A percentile compares a stretch with the other conserved stretches of the same genome.
These are phyloP conservation scores for Rhododendron griersonianum DNA, from an alignment of 148 eudicot genomes.

Conservation along the genomic window DNA sequence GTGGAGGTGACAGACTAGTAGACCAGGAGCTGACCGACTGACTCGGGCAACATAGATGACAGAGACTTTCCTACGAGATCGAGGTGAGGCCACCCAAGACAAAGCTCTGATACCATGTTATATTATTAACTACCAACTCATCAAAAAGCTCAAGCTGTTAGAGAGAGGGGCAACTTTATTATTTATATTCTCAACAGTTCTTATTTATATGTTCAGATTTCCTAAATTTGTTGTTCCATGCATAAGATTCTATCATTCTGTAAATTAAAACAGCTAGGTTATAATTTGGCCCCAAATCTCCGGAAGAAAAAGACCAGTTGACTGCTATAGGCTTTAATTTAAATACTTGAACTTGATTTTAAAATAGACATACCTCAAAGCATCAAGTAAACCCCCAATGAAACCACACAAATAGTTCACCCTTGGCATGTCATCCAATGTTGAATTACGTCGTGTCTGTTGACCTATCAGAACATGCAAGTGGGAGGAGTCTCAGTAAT, in stretches of 20 bases:
- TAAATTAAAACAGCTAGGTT: not conserved
- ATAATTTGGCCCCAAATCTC: not conserved
- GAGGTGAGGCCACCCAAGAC: no score
- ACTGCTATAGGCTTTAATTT: not conserved
- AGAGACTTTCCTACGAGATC: no score
- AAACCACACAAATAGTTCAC: constrained; percentile 5
- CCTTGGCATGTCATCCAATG: constrained; percentile 24
- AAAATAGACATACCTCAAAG: constrained; percentile 35
- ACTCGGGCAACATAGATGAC: no score
- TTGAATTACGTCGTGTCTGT: constrained; percentile 7
- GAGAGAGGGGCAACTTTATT: no score
- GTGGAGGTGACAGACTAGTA: no score
- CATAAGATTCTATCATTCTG: not conserved
- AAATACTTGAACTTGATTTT: not conserved
- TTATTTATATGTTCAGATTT: not conserved
- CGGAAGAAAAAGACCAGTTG: not conserved
- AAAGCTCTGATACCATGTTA: no score
- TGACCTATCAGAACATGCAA: constrained; percentile 32
- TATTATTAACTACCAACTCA: no score
- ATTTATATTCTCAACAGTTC: not conserved
- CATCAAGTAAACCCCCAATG: constrained; percentile 25
- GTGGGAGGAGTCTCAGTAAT: not conserved
- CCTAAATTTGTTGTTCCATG: not conserved
- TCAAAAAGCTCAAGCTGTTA: no score
- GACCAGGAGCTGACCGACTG: no score